phyloP scores from a whole-genome alignment of 495 filamentous ascomycete species.

The Copromyces sp. region DNA sequence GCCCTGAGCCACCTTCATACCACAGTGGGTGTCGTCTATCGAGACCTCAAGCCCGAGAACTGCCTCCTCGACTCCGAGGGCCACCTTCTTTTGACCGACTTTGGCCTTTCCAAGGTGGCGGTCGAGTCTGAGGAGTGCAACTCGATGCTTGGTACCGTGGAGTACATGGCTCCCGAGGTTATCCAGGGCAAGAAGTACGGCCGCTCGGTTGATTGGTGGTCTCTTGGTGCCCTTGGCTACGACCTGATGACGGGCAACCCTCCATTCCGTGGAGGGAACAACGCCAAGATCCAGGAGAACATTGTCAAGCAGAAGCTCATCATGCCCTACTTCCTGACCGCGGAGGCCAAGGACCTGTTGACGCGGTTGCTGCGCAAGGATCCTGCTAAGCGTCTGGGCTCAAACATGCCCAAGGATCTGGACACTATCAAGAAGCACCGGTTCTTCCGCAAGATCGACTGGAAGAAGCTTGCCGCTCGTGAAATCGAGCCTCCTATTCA shows the following conservation, averaged over 20 bases:
- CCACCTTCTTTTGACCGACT: slow-evolving; percentile 91
- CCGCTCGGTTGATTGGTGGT: slow-evolving; percentile 97
- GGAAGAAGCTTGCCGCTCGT: slow-evolving; percentile 66
- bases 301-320: slow-evolving; percentile 83
- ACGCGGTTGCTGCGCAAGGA: slow-evolving; percentile 85
- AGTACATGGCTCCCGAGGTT: slow-evolving; percentile 98
- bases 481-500: slow-evolving; percentile 79
- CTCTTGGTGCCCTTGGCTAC: slow-evolving; percentile 80
- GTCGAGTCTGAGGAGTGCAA: slow-evolving; percentile 73
- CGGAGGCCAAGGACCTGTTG: slow-evolving; percentile 88
- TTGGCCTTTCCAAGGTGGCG: slow-evolving; percentile 92
- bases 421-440: slow-evolving; percentile 81
- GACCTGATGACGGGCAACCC: slow-evolving; percentile 85
- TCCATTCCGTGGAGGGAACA: slow-evolving; percentile 82
- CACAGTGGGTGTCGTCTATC: slow-evolving; percentile 86
- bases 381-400: slow-evolving; percentile 75
- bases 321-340: slow-evolving; percentile 76
- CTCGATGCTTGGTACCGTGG: slow-evolving; percentile 83
- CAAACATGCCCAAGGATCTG: slow-evolving; percentile 80
- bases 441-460: slow-evolving; percentile 95
- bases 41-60: slow-evolving; percentile 96
- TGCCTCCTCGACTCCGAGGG: slow-evolving; percentile 86
- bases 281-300: slow-evolving; percentile 84
- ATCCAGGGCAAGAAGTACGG: slow-evolving; percentile 77
- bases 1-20: slow-evolving; percentile 88